Evolutionary conservation across 805 yeast species (phyloP), one percentile per base, ranked within the genome.

Genomic region (Torulaspora quercuum): DNA sequence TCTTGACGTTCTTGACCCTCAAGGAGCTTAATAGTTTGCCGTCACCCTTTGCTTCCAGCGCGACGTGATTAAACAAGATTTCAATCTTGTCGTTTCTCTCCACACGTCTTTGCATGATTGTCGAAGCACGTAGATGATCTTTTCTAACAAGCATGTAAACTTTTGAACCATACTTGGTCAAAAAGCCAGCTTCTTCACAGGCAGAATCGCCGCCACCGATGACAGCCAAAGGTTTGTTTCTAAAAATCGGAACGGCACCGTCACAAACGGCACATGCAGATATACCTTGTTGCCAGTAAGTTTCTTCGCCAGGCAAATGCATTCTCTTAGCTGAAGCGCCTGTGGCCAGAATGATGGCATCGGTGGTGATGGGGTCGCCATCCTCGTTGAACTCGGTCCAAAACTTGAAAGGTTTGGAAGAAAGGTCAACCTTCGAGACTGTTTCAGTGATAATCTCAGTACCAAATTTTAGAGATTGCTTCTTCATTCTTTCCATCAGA

Each of bases 241-340:
- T 85, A 73, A 92, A 92, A 54, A 92, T 89, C 53, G 99, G 99
- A 33, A 92, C 95, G 21, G 99, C 99, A 67, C 99, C 99, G 63
- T 92, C 99, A 70, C 99, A 92, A 45, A 92, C 98, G 25, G 99
- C 99, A 73, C 99, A 92, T 11, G 99, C 99, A 52, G 95, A 85
- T 51, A 92, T 92, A 65, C 99, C 99, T 64, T 82, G 83, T 73
- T 92, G 99, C 99, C 99, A 92, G 77, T 92, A 92, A 22, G 76
- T 75, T 50, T 92, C 97, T 71, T 92, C 98, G 55, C 99, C 99
- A 42, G 97, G 95, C 45, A 92, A 71, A 61, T 76, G 68, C 68
- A 92, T 75, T 72, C 98, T 85, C 75, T 82, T 87, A 42, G 99
- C 99, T 25, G 95, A 82, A 14, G 99, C 99, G 61, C 99, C 99